Conservation (phyloP, 495 filamentous ascomycete species). For the Hypoxylon fuscum region DNA sequence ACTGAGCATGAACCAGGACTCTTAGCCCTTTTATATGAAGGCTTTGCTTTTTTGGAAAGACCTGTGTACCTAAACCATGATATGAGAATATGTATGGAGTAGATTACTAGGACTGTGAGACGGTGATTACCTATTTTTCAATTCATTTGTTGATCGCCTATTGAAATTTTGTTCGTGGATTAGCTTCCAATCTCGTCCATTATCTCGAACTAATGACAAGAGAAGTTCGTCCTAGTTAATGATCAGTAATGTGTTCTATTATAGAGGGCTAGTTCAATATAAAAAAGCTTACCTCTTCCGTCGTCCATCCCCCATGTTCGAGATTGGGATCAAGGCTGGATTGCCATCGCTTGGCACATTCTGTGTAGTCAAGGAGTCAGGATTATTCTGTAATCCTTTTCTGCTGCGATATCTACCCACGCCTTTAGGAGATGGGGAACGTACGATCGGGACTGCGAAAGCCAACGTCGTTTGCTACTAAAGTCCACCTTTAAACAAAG, state of each 20-base stretch:
- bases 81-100: neutral
- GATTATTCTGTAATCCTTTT: neutral
- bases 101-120: neutral
- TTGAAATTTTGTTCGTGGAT: slow-evolving; percentile 50
- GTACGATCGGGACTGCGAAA: slow-evolving; percentile 19
- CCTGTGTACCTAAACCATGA: neutral
- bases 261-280: neutral
- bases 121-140: slow-evolving; percentile 42
- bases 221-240: slow-evolving; percentile 44
- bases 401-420: neutral
- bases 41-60: neutral
- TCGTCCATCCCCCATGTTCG: slow-evolving; percentile 51
- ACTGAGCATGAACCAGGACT: neutral
- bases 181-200: slow-evolving; percentile 52
- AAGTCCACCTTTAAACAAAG: neutral
- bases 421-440: neutral
- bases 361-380: slow-evolving; percentile 17
- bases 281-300: slow-evolving; percentile 45
- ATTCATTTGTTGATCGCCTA: slow-evolving; percentile 46
- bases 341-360: slow-evolving; percentile 55
- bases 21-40: neutral
- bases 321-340: slow-evolving; percentile 52
- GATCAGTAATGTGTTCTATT: neutral
- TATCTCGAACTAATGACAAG: slow-evolving; percentile 46
- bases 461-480: slow-evolving; percentile 12